A percentile compares a stretch with the other conserved stretches of the same genome.
These are phyloP conservation scores for Endocalyx cinctus DNA, from an alignment of 2,329 filamentous ascomycete genomes.

Conservation along the genomic window DNA sequence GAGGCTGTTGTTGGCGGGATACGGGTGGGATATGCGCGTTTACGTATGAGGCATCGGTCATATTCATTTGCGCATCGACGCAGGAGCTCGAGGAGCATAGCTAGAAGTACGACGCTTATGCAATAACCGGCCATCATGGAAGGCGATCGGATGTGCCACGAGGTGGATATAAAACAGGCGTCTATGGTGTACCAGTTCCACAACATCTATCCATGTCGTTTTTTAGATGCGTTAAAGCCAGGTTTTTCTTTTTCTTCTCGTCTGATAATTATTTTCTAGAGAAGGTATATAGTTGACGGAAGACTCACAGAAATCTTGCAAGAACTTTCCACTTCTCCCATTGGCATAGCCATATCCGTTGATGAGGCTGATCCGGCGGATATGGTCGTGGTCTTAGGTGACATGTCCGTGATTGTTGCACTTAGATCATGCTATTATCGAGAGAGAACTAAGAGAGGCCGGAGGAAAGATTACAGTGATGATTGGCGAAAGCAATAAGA, in stretches of 20 bases:
- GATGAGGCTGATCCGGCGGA: not conserved
- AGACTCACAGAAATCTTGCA: conserved; percentile 1
- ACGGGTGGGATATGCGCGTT: conserved; percentile 52
- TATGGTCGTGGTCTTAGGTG: not conserved
- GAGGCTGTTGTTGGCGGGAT: conserved; percentile 37
- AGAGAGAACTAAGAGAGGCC: no score
- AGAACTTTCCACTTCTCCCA: not conserved
- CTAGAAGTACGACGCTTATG: conserved; percentile 72
- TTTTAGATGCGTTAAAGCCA: no score
- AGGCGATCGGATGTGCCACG: conserved; percentile 65
- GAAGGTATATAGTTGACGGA: not conserved
- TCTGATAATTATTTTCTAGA: not conserved
- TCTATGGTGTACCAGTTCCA: conserved; percentile 76
- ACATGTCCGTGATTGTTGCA: not conserved
- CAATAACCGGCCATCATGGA: conserved; percentile 77
- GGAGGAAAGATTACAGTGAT: no score
- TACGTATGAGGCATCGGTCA: conserved; percentile 59
- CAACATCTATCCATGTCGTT: conserved; percentile 73
- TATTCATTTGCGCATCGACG: conserved; percentile 69
- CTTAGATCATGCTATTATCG: no score
- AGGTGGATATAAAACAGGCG: conserved; percentile 64
- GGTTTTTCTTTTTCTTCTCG: conserved; percentile 1
- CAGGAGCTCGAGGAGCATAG: conserved; percentile 66
- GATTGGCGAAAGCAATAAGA: no score
- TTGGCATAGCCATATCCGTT: not conserved